These are phyloP conservation scores for Pilatotrama ljubarskyi DNA, from an alignment of 768 basidiomycete genomes.

Conservation along the genomic window DNA sequence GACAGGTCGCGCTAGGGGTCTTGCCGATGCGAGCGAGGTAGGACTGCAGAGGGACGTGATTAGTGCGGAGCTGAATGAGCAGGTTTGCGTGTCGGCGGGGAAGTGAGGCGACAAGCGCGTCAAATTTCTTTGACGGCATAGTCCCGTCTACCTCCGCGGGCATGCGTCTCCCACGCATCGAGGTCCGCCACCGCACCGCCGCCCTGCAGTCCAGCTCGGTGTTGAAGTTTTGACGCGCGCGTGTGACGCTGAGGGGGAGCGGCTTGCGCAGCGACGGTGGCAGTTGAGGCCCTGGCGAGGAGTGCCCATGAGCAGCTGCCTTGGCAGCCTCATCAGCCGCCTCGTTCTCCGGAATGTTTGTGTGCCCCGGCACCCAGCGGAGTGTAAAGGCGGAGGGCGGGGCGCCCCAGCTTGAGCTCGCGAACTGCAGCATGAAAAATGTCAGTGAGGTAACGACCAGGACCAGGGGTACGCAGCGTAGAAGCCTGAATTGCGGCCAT, in stretches of 20 bases:
- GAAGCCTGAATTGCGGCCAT: constrained; percentile 5
- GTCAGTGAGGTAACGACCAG: background rate
- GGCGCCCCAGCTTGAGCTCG: too few species aligned
- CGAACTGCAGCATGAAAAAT: background rate
- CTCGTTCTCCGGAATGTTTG: constrained; percentile 15
- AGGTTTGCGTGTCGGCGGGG: constrained; percentile 13
- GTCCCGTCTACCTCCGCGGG: background rate
- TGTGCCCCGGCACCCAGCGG: constrained; percentile 7
- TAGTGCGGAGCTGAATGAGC: too few species aligned
- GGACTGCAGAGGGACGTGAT: constrained; percentile 29
- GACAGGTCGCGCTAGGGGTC: constrained; percentile 10
- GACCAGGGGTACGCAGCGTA: constrained; percentile 24
- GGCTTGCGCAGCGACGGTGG: background rate
- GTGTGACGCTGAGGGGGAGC: background rate
- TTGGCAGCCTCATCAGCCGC: background rate
- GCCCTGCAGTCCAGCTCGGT: constrained; percentile 7
- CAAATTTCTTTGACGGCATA: background rate
- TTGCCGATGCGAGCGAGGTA: constrained; percentile 23
- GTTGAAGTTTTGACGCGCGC: background rate
- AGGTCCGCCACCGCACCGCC: constrained; percentile 4
- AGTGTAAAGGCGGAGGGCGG: too few species aligned
- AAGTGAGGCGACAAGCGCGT: background rate
- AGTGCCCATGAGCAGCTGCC: background rate
- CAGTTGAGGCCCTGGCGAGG: background rate
- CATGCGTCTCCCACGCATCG: background rate